Conservation (phyloP, 306 rosid species). For the Fragaria nilgerrensis region DNA sequence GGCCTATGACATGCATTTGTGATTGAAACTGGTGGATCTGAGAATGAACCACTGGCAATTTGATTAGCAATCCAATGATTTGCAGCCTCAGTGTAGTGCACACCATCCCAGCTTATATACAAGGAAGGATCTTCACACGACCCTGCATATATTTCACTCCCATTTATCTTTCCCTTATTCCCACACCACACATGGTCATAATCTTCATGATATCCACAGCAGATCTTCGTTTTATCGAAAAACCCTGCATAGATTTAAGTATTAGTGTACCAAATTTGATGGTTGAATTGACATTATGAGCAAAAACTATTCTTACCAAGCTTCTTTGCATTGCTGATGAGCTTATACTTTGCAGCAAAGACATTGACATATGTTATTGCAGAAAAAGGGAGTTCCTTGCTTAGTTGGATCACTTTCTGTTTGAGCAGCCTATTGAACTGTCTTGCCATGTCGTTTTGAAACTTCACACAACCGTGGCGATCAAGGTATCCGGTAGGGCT, state of each 20-base stretch:
- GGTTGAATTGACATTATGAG: neutral
- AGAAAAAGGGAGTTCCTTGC: conserved; percentile 44
- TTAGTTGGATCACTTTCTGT: conserved; percentile 38
- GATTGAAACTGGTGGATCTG: conserved; percentile 58
- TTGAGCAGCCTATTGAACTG: conserved; percentile 58
- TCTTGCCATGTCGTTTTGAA: conserved; percentile 59
- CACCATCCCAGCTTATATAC: conserved; percentile 88
- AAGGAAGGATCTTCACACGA: conserved; percentile 71
- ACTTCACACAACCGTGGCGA: conserved; percentile 51
- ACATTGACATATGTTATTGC: conserved; percentile 66
- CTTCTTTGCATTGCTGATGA: conserved; percentile 49
- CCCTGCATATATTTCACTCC: conserved; percentile 44
- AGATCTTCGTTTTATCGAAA: conserved; percentile 41
- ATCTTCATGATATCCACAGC: conserved; percentile 73
- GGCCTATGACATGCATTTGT: conserved; percentile 44
- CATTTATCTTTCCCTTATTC: conserved; percentile 42
- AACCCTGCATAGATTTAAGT: conserved; percentile 46
- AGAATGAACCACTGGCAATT: conserved; percentile 51
- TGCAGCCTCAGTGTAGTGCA: conserved; percentile 82
- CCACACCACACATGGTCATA: conserved; percentile 58
- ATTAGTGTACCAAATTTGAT: neutral
- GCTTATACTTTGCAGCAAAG: conserved; percentile 59
- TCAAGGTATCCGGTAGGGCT: conserved; percentile 41
- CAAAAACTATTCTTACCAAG: conserved; percentile 35
- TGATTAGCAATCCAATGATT: conserved; percentile 63